phyloP scores from a whole-genome alignment of 768 basidiomycete genomes.

The Tulasnella sp. region DNA sequence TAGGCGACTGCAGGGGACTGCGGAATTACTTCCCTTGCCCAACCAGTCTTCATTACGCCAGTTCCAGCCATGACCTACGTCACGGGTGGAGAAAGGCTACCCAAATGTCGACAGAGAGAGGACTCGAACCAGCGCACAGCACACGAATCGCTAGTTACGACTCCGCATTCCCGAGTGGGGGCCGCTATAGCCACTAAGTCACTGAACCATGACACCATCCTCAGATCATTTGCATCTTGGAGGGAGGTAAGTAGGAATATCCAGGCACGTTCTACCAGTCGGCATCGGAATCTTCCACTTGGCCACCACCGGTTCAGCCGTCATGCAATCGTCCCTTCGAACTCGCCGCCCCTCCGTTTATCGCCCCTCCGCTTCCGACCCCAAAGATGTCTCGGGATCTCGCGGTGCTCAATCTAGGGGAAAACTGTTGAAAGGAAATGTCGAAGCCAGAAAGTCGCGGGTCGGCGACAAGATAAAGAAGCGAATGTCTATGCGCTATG shows the following conservation, averaged over 20 bases:
- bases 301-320: too few relatives aligned
- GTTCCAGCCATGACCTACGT: constrained; percentile 3
- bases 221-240: too few relatives aligned
- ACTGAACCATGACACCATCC: too few relatives aligned
- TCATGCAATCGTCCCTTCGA: too few relatives aligned
- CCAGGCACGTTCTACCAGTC: too few relatives aligned
- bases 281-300: too few relatives aligned
- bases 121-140: constrained; percentile 17
- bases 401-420: too few relatives aligned
- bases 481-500: constrained; percentile 91
- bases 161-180: constrained; percentile 18
- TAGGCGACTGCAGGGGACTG: constrained; percentile 7
- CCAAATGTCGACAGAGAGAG: constrained; percentile 18
- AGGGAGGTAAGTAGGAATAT: too few relatives aligned
- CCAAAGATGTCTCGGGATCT: too few relatives aligned
- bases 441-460: constrained; percentile 32
- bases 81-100: constrained; percentile 11
- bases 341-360: too few relatives aligned
- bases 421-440: too few relatives aligned
- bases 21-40: constrained; percentile 17
- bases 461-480: constrained; percentile 90
- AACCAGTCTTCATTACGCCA: constrained; percentile 11
- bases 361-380: too few relatives aligned
- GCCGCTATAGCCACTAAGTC: constrained; percentile 17
- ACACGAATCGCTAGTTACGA: constrained; percentile 5